Evolutionary conservation across 2,329 filamentous ascomycete species (phyloP), one percentile per base, ranked within the genome.

Genomic region (Ophiostoma tasmaniense): DNA sequence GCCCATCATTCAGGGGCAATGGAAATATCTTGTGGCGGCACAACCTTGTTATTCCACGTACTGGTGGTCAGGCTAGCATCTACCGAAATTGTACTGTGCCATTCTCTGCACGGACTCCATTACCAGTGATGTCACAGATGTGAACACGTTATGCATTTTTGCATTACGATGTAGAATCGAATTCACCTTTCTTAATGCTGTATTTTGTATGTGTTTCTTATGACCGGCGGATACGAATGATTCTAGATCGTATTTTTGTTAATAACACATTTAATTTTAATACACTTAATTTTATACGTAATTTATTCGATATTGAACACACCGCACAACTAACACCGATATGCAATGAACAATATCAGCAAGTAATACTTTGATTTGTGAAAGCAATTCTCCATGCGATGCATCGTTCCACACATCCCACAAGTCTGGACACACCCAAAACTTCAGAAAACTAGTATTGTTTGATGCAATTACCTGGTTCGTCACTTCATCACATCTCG

Each of bases 1-100:
- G 55, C 55, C 55, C 28, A 61, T 55, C 55, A 20, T 61, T 61
- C 55, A 61, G 55, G 55, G 55, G 55, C 55, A 61, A 61, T 61
- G 55, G 14, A 55, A 55, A 55, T 55, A 55, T 11, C n/a, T 33
- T 33, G 33, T 33, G 20, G 28, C 33, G 55, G 55, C 14, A 14
- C 4, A 33, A 17, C 55, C 28, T 17, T 62, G 55, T 25, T 55
- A 25, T 55, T 55, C 50, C 22, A 55, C 50, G 50, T 45, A 45
- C n/a, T 28, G 25, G 28, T 33, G 28, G 55, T 33, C 55, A 33
- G 28, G 55, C 55, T 61, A 61, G 55, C 28, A 61, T 33, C 55
- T 61, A 61, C 55, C 55, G 55, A 61, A 17, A 61, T 30, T 61
- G 50, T 2, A 17, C 50, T 55, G 50, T 55, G 45, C 8, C 50